Evolutionary conservation across 2,329 filamentous ascomycete genomes (phyloP).

Genomic region (Phyllosticta citribraziliensis): DNA sequence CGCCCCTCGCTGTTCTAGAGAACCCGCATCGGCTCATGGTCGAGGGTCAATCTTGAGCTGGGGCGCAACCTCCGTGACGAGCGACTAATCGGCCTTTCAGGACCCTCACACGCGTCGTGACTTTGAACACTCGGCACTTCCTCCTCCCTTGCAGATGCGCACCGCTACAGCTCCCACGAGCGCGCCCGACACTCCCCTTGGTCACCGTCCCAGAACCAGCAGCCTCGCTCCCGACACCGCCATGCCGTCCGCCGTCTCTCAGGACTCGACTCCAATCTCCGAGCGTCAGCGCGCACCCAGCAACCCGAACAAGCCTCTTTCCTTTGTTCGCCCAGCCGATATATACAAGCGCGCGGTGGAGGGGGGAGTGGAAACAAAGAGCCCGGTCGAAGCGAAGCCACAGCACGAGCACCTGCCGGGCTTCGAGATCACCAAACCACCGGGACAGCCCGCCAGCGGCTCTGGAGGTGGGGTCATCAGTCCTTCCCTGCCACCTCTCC

Average conservation of each 20-base stretch:
- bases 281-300: slow-evolving; percentile 17
- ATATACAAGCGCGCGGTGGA: slow-evolving; percentile 65
- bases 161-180: slow-evolving; percentile 29
- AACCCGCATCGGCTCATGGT: slow-evolving; percentile 2
- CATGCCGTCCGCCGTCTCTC: neutral
- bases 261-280: slow-evolving; percentile 11
- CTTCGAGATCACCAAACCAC: slow-evolving; percentile 7
- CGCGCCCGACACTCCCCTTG: slow-evolving; percentile 21
- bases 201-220: slow-evolving; percentile 52
- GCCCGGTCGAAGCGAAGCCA: slow-evolving; percentile 43
- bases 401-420: slow-evolving; percentile 51
- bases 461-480: neutral
- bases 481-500: slow-evolving; percentile 15
- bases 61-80: slow-evolving; percentile 21
- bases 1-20: neutral
- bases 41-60: slow-evolving; percentile 21
- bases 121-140: slow-evolving; percentile 44
- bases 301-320: slow-evolving; percentile 42
- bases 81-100: slow-evolving; percentile 17
- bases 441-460: neutral
- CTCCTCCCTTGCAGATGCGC: slow-evolving; percentile 38
- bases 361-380: slow-evolving; percentile 54
- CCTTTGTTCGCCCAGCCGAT: slow-evolving; percentile 65
- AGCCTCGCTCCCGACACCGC: slow-evolving; percentile 35
- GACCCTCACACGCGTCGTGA: slow-evolving; percentile 36